Evolutionary conservation across 2,329 filamentous ascomycete species (phyloP).

Genomic region (Calonectria pteridis): DNA sequence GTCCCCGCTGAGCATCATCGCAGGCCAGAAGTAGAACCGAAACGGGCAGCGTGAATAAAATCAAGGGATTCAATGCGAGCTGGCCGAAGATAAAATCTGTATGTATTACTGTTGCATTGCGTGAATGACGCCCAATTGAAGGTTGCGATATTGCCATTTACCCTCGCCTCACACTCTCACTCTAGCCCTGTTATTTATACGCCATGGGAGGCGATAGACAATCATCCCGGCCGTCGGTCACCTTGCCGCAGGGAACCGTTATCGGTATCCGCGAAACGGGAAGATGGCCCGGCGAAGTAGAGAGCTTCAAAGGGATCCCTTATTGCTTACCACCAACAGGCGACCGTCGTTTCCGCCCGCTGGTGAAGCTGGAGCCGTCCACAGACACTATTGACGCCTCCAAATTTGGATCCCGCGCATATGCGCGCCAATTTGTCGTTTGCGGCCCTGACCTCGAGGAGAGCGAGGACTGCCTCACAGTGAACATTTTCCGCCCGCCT

Average conservation of each 20-base stretch:
- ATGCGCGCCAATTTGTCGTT: slow-evolving; percentile 39
- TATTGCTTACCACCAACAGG: slow-evolving; percentile 62
- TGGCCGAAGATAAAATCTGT: neutral
- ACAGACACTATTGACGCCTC: slow-evolving; percentile 50
- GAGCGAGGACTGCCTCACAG: slow-evolving; percentile 67
- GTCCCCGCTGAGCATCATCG: slow-evolving; percentile 2
- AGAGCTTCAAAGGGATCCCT: slow-evolving; percentile 61
- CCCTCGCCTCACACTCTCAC: too few species aligned
- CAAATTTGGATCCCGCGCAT: slow-evolving; percentile 51
- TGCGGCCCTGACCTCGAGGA: slow-evolving; percentile 44
- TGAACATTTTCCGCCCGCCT: slow-evolving; percentile 63
- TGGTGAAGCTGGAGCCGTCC: slow-evolving; percentile 45
- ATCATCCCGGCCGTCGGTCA: slow-evolving; percentile 14
- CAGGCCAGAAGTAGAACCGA: slow-evolving; percentile 9
- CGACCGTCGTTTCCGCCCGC: slow-evolving; percentile 58
- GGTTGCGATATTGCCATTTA: neutral
- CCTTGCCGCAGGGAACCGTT: slow-evolving; percentile 38
- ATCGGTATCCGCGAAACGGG: slow-evolving; percentile 35
- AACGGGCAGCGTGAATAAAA: neutral
- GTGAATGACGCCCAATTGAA: neutral
- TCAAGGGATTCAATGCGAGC: neutral
- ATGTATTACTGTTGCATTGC: neutral
- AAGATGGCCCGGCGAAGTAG: slow-evolving; percentile 44
- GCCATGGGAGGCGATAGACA: neutral
- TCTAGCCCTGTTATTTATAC: neutral